Evolutionary conservation across 345 rosid species (phyloP).

Genomic region (Syzygium grande): DNA sequence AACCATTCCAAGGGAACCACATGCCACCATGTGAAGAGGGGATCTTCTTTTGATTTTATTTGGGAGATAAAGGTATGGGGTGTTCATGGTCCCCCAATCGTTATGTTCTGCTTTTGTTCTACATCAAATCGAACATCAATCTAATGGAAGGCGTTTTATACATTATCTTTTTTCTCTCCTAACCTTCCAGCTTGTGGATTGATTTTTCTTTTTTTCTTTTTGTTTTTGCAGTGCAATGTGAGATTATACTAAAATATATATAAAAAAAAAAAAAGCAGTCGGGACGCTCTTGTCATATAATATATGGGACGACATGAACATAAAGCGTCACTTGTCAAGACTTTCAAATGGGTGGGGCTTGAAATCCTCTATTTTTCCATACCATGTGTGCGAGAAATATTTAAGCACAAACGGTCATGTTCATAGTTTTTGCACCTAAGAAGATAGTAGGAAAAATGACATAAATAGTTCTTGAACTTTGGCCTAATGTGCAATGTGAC

Average conservation of each 20-base stretch:
- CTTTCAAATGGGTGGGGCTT: not conserved
- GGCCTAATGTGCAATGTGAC: too few species aligned
- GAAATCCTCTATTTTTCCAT: not conserved
- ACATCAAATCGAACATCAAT: not conserved
- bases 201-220: not conserved
- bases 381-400: not conserved
- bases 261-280: not conserved
- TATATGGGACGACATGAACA: not conserved
- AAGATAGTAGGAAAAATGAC: not conserved
- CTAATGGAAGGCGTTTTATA: not conserved
- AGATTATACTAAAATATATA: not conserved
- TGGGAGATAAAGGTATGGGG: slow-evolving; percentile 4
- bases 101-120: not conserved
- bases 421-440: not conserved
- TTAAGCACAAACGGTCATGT: not conserved
- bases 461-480: too few species aligned
- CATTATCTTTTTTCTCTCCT: not conserved
- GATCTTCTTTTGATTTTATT: slow-evolving; percentile 6
- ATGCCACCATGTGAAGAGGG: slow-evolving; percentile 11
- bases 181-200: not conserved
- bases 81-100: slow-evolving; percentile 9
- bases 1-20: not conserved
- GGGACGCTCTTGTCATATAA: not conserved
- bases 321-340: not conserved
- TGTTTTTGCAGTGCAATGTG: not conserved